Evolutionary conservation across 805 yeast genomes (phyloP), one percentile per base, ranked within the genome.

Genomic region (Candida takata): DNA sequence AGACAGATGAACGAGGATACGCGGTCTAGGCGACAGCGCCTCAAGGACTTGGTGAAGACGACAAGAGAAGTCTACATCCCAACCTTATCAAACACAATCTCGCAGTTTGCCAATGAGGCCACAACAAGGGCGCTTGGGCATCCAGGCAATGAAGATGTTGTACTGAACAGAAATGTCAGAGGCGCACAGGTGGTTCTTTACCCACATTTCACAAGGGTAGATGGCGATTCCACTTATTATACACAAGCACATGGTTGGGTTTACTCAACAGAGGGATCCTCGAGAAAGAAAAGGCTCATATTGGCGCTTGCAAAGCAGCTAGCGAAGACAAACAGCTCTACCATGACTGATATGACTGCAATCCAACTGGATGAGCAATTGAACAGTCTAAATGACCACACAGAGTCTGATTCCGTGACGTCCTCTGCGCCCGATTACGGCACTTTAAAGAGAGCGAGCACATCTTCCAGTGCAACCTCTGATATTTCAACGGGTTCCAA

Each of bases 211-310:
- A 65, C 77, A 0, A 58, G 73, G 6, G 38, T 44, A 9, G 43
- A 49, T 11, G 49, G 42, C 14, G 54, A 49, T 9, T 56, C 53
- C 12, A 50, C 50, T 7, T 74, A 64, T 43, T 70, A 71, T 27
- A 72, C 81, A 2, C 75, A 76, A 24, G 74, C 88, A 3, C 68
- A 84, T 29, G 95, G 96, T 6, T 74, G 83, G 71, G 67, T 74
- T 9, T 69, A 51, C 35, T 67, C 83, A 28, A 85, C 87, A 0
- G 94, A 94, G 1, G 63, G 70, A 8, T 71, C 77, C 66, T 70
- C 73, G 21, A 65, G 94, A 28, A 85, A 81, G 50, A 85, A 86
- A 56, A 63, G 79, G 39, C 55, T 88, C 29, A 64, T 88, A 23
- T 55, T 82, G 16, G 69, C 86, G 1, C 58, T 86, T 29, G 84